Evolutionary conservation across 2,329 filamentous ascomycete genomes (phyloP).

Genomic region (Fusarium longipes): DNA sequence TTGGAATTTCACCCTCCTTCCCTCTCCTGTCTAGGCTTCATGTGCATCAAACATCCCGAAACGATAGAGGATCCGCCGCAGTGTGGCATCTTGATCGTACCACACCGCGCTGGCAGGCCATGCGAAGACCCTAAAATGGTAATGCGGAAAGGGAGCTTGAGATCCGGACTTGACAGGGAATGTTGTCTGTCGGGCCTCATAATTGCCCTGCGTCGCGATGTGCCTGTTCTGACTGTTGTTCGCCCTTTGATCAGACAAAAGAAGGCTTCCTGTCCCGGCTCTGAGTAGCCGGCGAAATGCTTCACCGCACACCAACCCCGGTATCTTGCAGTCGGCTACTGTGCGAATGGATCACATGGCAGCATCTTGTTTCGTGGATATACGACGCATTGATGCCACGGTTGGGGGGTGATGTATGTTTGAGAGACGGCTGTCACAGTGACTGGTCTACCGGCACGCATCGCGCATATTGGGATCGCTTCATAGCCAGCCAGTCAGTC

Average conservation of each 20-base stretch:
- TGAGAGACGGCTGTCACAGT: constrained; percentile 6
- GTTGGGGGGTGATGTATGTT: constrained; percentile 9
- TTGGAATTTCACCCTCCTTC: constrained; percentile 1
- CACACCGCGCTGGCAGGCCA: constrained; percentile 37
- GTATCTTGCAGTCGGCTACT: constrained; percentile 39
- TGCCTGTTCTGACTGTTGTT: neutral
- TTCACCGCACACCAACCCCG: constrained; percentile 18
- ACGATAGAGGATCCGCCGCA: constrained; percentile 7
- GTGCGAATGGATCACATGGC: constrained; percentile 43
- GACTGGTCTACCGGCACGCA: neutral
- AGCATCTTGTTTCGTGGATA: constrained; percentile 24
- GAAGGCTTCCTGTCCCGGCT: constrained; percentile 3
- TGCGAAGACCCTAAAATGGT: constrained; percentile 40
- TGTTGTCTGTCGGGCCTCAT: constrained; percentile 22
- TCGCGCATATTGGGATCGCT: constrained; percentile 13
- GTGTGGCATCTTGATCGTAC: constrained; percentile 31
- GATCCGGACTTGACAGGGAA: constrained; percentile 38
- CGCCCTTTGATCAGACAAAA: constrained; percentile 1
- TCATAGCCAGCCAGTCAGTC: neutral
- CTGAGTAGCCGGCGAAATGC: constrained; percentile 1
- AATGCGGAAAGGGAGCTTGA: constrained; percentile 31
- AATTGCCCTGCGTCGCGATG: neutral
- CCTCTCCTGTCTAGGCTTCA: constrained; percentile 2
- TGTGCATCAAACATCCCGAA: constrained; percentile 9
- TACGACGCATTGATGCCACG: constrained; percentile 8